Percentiles rank a stretch among this genome's conserved stretches.
phyloP scores from a whole-genome alignment of 2,329 filamentous ascomycete species.

The Hypocrella siamensis region DNA sequence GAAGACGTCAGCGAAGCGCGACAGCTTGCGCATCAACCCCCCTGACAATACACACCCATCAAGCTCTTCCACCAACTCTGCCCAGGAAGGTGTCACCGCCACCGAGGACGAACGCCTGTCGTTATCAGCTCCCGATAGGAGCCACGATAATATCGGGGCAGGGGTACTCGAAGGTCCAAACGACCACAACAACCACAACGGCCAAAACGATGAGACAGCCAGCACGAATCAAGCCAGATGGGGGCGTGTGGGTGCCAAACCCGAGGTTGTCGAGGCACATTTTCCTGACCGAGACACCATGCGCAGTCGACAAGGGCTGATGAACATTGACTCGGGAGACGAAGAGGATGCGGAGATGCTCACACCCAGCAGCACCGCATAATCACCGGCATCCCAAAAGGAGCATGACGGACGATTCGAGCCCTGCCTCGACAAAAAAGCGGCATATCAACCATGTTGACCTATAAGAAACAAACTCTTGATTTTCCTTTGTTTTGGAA shows the following conservation, averaged over 20 bases:
- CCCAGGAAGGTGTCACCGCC: conserved; percentile 48
- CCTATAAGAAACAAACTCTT: too few species aligned
- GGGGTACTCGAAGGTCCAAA: conserved; percentile 32
- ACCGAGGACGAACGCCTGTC: conserved; percentile 61
- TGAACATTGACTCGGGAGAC: conserved; percentile 24
- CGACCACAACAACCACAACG: conserved; percentile 45
- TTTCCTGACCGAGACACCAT: conserved; percentile 25
- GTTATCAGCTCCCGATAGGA: conserved; percentile 19
- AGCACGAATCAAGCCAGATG: conserved; percentile 30
- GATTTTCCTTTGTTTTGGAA: too few species aligned
- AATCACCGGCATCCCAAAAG: background rate
- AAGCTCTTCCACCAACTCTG: conserved; percentile 22
- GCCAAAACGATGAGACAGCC: conserved; percentile 38
- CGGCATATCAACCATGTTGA: too few species aligned
- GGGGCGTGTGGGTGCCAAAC: conserved; percentile 31
- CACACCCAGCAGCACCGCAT: conserved; percentile 4
- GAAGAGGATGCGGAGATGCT: conserved; percentile 15
- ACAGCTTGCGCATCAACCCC: conserved; percentile 18
- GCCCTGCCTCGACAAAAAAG: too few species aligned
- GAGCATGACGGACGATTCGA: too few species aligned
- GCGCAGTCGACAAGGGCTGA: conserved; percentile 35
- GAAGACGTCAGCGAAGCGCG: conserved; percentile 28
- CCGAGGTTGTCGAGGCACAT: conserved; percentile 44
- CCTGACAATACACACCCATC: conserved; percentile 18
- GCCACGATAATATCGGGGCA: conserved; percentile 10